phyloP scores from a whole-genome alignment of 495 filamentous ascomycete genomes.

The Talaromyces adpressus region DNA sequence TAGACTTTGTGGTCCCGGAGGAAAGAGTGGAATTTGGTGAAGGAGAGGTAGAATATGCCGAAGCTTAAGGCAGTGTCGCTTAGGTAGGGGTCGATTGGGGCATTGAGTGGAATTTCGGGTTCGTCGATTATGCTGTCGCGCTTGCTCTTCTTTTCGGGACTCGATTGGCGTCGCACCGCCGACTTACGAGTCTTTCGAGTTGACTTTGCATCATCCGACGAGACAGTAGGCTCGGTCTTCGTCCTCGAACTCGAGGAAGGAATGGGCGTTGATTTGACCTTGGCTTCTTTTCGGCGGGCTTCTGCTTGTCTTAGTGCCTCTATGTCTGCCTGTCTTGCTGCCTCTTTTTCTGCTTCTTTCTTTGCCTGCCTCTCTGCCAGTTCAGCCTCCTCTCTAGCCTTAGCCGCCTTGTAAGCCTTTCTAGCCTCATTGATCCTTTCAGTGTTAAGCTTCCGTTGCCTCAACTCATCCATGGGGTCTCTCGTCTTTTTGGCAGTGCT shows the following conservation, averaged over 20 bases:
- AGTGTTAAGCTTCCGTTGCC: slow-evolving; percentile 4
- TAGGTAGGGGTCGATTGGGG: not conserved
- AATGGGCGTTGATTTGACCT: not conserved
- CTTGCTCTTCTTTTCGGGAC: not conserved
- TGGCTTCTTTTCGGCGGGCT: not conserved
- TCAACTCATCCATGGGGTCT: not conserved
- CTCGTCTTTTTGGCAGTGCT: not conserved
- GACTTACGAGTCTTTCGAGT: not conserved
- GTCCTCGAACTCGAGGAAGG: not conserved
- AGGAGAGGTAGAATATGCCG: slow-evolving; percentile 3
- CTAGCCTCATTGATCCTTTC: slow-evolving; percentile 7
- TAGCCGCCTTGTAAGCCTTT: slow-evolving; percentile 8
- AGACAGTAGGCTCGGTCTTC: not conserved
- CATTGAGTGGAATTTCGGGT: not conserved
- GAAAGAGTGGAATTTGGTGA: slow-evolving; percentile 3
- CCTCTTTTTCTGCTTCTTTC: not conserved
- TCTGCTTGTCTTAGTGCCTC: not conserved
- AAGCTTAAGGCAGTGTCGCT: not conserved
- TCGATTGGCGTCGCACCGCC: not conserved
- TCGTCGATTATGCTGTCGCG: not conserved
- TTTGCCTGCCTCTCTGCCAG: not conserved
- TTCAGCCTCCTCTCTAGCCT: slow-evolving; percentile 3
- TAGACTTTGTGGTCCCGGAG: not conserved
- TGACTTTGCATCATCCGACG: not conserved
- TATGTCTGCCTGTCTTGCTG: not conserved